These are phyloP conservation scores for Xylaria sp. DNA, from an alignment of 2,329 filamentous ascomycete species.

Conservation along the genomic window DNA sequence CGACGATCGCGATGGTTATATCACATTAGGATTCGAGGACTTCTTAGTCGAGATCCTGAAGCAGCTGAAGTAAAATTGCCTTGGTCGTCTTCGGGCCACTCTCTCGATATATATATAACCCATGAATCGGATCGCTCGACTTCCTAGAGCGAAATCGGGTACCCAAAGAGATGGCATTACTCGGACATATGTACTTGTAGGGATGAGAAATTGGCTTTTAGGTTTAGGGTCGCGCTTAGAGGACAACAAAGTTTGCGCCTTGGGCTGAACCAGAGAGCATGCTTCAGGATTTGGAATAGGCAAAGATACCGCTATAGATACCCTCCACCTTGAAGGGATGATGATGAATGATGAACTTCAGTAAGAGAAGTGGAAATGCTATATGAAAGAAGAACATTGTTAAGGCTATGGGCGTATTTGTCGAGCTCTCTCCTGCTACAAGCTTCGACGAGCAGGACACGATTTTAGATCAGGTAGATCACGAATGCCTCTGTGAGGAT, in stretches of 20 bases:
- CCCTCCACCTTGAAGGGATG: constrained; percentile 21
- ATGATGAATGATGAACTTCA: constrained; percentile 19
- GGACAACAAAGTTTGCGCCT: background rate
- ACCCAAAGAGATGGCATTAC: background rate
- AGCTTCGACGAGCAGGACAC: background rate
- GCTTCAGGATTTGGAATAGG: constrained; percentile 7
- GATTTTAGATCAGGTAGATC: constrained; percentile 12
- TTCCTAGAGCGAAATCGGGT: background rate
- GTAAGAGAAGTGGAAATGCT: background rate
- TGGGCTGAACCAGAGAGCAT: constrained; percentile 10
- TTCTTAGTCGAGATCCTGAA: constrained; percentile 76
- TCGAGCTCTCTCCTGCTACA: background rate
- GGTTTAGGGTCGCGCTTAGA: background rate
- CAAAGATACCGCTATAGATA: constrained; percentile 33
- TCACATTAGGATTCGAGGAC: constrained; percentile 84
- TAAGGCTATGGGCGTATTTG: constrained; percentile 4
- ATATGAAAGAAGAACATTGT: constrained; percentile 7
- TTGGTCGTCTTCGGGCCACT: background rate
- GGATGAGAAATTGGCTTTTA: background rate
- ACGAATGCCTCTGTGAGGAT: constrained; percentile 7
- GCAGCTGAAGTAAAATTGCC: constrained; percentile 61
- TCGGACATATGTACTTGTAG: constrained; percentile 21
- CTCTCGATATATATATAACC: background rate
- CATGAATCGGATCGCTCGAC: background rate
- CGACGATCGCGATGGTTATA: constrained; percentile 93